phyloP scores from a whole-genome alignment of 2,329 filamentous ascomycete species.

The Westerdykella aurantiaca region DNA sequence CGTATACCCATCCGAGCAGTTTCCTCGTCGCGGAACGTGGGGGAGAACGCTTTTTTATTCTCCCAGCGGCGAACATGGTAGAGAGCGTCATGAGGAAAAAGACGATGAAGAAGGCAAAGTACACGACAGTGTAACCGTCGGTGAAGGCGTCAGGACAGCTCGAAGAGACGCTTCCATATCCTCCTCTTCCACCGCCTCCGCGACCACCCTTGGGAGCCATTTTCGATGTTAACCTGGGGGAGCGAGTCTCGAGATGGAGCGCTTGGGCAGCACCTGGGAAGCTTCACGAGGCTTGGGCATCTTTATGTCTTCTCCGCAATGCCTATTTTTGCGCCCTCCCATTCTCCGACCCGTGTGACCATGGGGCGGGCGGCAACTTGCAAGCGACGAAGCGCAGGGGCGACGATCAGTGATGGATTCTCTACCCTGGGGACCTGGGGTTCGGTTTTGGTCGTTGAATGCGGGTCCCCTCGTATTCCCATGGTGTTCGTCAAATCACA shows the following conservation, averaged over 20 bases:
- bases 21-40: slow-evolving; percentile 10
- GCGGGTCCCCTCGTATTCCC: slow-evolving; percentile 7
- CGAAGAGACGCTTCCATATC: not conserved
- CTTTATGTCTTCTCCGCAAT: too few species aligned
- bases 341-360: too few species aligned
- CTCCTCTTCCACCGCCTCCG: slow-evolving; percentile 6
- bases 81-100: slow-evolving; percentile 14
- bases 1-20: slow-evolving; percentile 16
- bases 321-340: too few species aligned
- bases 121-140: slow-evolving; percentile 2
- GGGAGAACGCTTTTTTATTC: slow-evolving; percentile 14
- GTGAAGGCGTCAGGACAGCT: slow-evolving; percentile 16
- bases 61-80: slow-evolving; percentile 11
- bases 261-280: too few species aligned
- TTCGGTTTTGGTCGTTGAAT: too few species aligned
- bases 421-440: too few species aligned
- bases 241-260: too few species aligned
- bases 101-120: slow-evolving; percentile 9
- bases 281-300: too few species aligned
- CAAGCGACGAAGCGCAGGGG: too few species aligned
- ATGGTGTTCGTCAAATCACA: slow-evolving; percentile 13
- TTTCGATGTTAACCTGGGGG: not conserved
- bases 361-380: too few species aligned
- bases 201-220: slow-evolving; percentile 23
- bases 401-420: too few species aligned